A percentile compares a stretch with the other conserved stretches of the same genome.
phyloP scores from a whole-genome alignment of 2,329 filamentous ascomycete genomes.

The Cryphonectria parasitica region DNA sequence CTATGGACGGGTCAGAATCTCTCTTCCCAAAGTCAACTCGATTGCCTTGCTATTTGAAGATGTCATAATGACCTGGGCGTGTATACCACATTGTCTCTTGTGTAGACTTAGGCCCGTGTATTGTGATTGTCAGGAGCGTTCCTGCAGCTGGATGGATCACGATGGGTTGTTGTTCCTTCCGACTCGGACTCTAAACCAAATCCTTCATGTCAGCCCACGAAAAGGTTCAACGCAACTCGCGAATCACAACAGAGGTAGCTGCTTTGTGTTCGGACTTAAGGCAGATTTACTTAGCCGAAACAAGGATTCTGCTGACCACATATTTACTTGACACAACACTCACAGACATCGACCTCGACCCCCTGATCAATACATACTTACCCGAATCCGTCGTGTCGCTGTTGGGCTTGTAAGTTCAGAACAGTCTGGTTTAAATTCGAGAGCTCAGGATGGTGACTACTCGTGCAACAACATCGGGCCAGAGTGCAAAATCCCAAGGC shows the following conservation, averaged over 20 bases:
- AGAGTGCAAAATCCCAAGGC: neutral
- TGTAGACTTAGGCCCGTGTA: neutral
- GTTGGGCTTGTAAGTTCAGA: neutral
- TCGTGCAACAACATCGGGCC: neutral
- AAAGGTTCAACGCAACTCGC: neutral
- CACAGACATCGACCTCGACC: slow-evolving; percentile 1
- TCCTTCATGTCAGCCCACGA: neutral
- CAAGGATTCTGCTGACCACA: neutral
- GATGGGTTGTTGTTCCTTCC: neutral
- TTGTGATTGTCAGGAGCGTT: neutral
- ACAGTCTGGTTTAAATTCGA: neutral
- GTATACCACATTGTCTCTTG: neutral
- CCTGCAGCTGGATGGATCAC: neutral
- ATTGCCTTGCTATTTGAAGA: neutral
- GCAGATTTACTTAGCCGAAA: too few species aligned
- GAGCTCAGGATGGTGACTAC: slow-evolving; percentile 5
- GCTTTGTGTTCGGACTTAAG: slow-evolving; percentile 2
- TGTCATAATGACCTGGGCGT: neutral
- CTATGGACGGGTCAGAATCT: neutral
- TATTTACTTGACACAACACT: too few species aligned
- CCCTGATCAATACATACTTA: neutral
- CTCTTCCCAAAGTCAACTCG: neutral
- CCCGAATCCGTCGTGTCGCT: neutral
- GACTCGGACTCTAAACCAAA: neutral
- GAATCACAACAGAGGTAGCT: neutral